Base-by-base conservation (phyloP, 208 protist genomes). In the Phytomonas serpens region DNA sequence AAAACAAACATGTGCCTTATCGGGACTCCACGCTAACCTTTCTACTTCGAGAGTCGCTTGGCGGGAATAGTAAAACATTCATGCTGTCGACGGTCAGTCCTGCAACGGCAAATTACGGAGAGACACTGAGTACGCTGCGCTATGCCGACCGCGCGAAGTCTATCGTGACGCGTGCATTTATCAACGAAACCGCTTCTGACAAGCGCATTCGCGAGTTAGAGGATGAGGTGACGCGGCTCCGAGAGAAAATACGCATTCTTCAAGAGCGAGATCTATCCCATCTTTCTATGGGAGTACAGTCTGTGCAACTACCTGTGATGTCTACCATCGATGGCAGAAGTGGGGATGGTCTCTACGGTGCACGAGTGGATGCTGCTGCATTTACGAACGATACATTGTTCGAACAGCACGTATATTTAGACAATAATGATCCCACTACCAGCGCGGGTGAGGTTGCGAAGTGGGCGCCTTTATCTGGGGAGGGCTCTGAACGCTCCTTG, bases 101-200 rank as follows among this genome's bases (percentile, higher is more conserved):
- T 9, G 81, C 89, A 19, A 36, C 51, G 6, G 73, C 81, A 38
- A 82, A 91, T 77, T 93, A 89, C 72, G 90, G 95, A 0, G 93
- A 97, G 72, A 97, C 93, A 9, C 72, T 96, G 19, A 94, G 84
- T 69, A 98, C 95, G 30, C 81, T 98, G 31, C 84, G 90, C 29
- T 98, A 96, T 77, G 94, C 95, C 14, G 89, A 97, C 70, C 85
- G 95, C 37, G 94, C 94, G 14, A 98, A 97, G 69, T 70, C 83
- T 5, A 98, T 98, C 67, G 78, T 94, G 29, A 96, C 83, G 29
- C 83, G 92, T 27, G 91, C 91, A 11, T 87, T 89, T 70, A 77
- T 97, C 27, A 97, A 97, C 74, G 93, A 96, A 71, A 86, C 83
- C 10, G 84, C 91, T 19, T 81, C 85, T 3, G 90, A 97, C 66